Conservation (phyloP, 2,329 filamentous ascomycete species). For the Incumbomyces lentus region DNA sequence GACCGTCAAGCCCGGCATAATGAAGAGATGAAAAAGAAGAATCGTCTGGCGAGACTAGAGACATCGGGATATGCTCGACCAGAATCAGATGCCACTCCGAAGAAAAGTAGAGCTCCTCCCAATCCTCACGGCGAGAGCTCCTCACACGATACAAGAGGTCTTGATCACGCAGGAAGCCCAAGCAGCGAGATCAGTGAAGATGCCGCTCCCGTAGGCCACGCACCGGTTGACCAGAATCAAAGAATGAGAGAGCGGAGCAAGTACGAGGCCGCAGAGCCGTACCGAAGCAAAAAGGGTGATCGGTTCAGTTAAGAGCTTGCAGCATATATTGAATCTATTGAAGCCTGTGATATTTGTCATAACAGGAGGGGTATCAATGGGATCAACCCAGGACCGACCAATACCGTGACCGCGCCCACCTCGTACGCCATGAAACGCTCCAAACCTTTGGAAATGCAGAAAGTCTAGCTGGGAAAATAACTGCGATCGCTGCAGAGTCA, state of each 20-base stretch:
- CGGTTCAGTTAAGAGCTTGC: constrained; percentile 53
- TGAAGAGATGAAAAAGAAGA: constrained; percentile 54
- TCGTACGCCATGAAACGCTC: not conserved
- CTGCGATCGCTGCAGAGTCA: not conserved
- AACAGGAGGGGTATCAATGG: too few relatives aligned
- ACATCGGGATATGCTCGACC: constrained; percentile 20
- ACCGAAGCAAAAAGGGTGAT: constrained; percentile 71
- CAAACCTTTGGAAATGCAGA: not conserved
- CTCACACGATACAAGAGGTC: constrained; percentile 25
- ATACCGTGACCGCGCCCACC: too few relatives aligned
- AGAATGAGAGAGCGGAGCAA: constrained; percentile 69
- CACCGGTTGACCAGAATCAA: constrained; percentile 59
- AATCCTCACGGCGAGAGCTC: constrained; percentile 22
- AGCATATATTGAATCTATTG: not conserved
- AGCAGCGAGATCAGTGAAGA: constrained; percentile 65
- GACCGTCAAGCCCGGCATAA: constrained; percentile 66
- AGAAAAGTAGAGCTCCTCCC: constrained; percentile 14
- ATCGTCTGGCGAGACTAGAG: constrained; percentile 28
- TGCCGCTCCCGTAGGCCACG: constrained; percentile 77
- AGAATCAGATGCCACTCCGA: constrained; percentile 10
- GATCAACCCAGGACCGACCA: too few relatives aligned
- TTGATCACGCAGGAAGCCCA: constrained; percentile 51
- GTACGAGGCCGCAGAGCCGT: constrained; percentile 73
- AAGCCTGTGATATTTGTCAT: not conserved
- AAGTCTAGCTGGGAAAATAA: too few relatives aligned